phyloP scores from a whole-genome alignment of 306 rosid species.

The Erythrophleum fordii region DNA sequence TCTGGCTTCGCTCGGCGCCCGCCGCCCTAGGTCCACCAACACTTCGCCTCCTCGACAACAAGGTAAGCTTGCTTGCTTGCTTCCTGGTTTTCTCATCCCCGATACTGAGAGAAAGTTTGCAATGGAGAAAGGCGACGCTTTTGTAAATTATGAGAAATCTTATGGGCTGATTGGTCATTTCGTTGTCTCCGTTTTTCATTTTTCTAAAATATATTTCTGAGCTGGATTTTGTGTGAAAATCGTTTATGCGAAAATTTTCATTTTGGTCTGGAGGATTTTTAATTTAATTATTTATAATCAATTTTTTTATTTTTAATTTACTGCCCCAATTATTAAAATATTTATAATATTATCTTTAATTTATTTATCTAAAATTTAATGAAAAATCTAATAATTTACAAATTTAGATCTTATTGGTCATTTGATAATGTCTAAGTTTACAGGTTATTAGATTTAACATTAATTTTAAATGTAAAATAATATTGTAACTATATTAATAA shows the following conservation, averaged over 20 bases:
- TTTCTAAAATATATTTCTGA: background rate
- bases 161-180: background rate
- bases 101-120: background rate
- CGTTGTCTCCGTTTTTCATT: background rate
- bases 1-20: conserved; percentile 81
- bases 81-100: too few relatives aligned
- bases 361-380: too few relatives aligned
- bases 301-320: background rate
- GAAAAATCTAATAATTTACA: too few relatives aligned
- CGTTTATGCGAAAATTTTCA: background rate
- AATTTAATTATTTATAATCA: background rate
- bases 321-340: background rate
- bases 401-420: too few relatives aligned
- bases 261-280: background rate
- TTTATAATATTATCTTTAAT: too few relatives aligned
- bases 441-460: background rate
- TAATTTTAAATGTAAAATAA: background rate
- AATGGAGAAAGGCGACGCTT: background rate
- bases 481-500: background rate
- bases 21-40: conserved; percentile 60
- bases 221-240: background rate
- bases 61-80: conserved; percentile 41
- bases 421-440: background rate
- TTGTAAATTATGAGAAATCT: background rate
- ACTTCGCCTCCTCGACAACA: conserved; percentile 52